A percentile compares a stretch with the other conserved stretches of the same genome.
These are phyloP conservation scores for Botrytis fragariae DNA, from an alignment of 2,329 filamentous ascomycete genomes.

Conservation along the genomic window DNA sequence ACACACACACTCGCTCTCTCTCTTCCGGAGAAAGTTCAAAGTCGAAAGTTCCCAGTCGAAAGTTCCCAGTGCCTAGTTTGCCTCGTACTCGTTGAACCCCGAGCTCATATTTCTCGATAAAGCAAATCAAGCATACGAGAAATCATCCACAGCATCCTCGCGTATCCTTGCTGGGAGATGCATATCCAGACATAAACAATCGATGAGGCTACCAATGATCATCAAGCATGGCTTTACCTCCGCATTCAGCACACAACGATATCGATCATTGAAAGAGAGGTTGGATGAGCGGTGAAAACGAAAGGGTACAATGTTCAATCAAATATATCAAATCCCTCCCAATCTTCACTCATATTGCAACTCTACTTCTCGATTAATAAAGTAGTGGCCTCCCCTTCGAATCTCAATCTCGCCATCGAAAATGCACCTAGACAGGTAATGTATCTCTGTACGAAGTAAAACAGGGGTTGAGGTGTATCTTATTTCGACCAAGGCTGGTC, in stretches of 20 bases:
- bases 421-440: conserved; percentile 10
- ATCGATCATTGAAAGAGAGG: neutral
- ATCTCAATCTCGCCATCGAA: conserved; percentile 16
- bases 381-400: neutral
- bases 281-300: conserved; percentile 17
- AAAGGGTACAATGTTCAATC: neutral
- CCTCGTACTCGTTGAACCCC: conserved; percentile 7
- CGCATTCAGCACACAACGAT: neutral
- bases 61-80: neutral
- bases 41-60: neutral
- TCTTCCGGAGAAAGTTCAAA: neutral
- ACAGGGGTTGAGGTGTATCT: conserved; percentile 6
- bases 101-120: neutral
- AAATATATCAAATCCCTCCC: neutral
- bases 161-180: neutral
- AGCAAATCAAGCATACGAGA: conserved; percentile 10
- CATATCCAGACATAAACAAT: conserved; percentile 16
- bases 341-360: neutral
- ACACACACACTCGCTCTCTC: neutral
- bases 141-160: conserved; percentile 9
- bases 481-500: neutral
- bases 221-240: neutral
- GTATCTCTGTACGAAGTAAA: conserved; percentile 14
- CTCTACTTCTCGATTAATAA: neutral
- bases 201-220: conserved; percentile 17